Evolutionary conservation across 177 flowering plant species (phyloP).

Genomic region (Vitis hybrid): DNA sequence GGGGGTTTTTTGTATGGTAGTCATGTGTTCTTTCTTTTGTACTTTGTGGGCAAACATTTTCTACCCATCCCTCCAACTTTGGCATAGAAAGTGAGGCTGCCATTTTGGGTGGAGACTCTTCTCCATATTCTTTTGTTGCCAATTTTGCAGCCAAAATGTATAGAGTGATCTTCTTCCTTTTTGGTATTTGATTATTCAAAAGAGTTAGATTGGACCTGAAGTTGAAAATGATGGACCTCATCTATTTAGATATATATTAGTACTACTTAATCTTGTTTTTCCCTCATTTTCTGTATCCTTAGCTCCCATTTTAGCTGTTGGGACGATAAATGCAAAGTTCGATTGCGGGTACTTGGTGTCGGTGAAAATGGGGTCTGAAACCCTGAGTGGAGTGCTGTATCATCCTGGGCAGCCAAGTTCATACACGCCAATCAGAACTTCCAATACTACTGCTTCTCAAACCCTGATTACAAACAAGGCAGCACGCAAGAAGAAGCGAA

Average conservation of each 20-base stretch:
- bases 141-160: too few species aligned
- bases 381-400: conserved; percentile 73
- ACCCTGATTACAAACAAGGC: too few species aligned
- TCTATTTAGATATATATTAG: not conserved
- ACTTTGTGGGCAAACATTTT: too few species aligned
- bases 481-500: conserved; percentile 19
- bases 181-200: too few species aligned
- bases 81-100: too few species aligned
- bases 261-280: not conserved
- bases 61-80: too few species aligned
- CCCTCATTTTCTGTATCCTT: conserved; percentile 13
- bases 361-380: conserved; percentile 61
- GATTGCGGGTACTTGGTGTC: conserved; percentile 80
- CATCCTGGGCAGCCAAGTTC: conserved; percentile 37
- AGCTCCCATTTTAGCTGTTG: conserved; percentile 27
- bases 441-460: conserved; percentile 24
- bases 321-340: conserved; percentile 81
- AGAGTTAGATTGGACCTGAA: too few species aligned
- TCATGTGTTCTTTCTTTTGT: too few species aligned
- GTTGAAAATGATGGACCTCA: not conserved
- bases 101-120: too few species aligned
- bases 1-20: too few species aligned
- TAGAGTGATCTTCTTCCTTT: too few species aligned
- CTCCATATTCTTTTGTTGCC: too few species aligned
- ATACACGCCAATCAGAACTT: conserved; percentile 5